These are phyloP conservation scores for Hymenoscyphus albidus DNA, from an alignment of 2,329 filamentous ascomycete genomes.

Conservation along the genomic window DNA sequence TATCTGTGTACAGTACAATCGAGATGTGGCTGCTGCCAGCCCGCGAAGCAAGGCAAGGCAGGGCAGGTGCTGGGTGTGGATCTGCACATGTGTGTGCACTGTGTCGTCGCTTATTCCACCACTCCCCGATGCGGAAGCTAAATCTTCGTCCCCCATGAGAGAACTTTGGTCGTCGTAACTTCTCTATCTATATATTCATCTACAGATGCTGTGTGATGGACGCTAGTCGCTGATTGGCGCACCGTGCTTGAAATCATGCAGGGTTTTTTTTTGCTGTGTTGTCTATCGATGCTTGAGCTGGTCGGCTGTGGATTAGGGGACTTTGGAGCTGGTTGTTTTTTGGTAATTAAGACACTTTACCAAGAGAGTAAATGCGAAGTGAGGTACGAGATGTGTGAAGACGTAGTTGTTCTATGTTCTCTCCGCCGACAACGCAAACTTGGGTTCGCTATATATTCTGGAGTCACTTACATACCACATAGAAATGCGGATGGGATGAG, in stretches of 20 bases:
- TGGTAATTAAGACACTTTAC: not conserved
- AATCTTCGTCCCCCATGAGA: not conserved
- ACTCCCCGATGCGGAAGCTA: not conserved
- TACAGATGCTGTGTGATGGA: not conserved
- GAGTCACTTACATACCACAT: not conserved
- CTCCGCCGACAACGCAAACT: too few relatives aligned
- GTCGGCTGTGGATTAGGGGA: too few relatives aligned
- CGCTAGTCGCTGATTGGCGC: not conserved
- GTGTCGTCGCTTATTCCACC: not conserved
- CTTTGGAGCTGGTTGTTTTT: not conserved
- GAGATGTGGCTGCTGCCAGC: not conserved
- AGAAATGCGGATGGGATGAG: too few relatives aligned
- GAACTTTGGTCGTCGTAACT: too few relatives aligned
- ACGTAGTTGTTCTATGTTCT: not conserved
- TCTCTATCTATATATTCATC: not conserved
- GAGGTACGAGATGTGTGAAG: not conserved
- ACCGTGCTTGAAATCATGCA: not conserved
- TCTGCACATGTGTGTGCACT: not conserved
- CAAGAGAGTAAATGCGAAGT: not conserved
- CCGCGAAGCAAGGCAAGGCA: not conserved
- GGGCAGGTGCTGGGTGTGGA: slow-evolving; percentile 1
- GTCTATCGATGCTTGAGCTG: too few relatives aligned
- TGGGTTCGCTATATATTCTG: not conserved
- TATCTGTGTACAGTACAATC: not conserved
- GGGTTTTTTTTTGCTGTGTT: too few relatives aligned